These are phyloP conservation scores for Sporothrix curviconia DNA, from an alignment of 2,329 filamentous ascomycete genomes.

Conservation along the genomic window DNA sequence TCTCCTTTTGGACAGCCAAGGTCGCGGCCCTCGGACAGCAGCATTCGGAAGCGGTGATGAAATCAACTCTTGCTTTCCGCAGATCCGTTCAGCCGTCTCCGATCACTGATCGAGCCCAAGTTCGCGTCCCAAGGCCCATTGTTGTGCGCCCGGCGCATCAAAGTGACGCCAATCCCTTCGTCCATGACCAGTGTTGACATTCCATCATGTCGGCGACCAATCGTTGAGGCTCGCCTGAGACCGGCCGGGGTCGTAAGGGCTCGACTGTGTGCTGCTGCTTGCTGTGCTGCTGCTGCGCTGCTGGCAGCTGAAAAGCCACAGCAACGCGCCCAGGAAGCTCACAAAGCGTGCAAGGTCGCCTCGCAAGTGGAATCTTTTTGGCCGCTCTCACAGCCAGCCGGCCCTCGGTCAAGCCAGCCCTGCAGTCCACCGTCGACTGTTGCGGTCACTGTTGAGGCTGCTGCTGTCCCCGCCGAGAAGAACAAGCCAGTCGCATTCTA, in stretches of 20 bases:
- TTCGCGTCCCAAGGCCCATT: conserved; percentile 49
- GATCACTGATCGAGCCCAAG: conserved; percentile 35
- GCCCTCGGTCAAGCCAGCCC: conserved; percentile 33
- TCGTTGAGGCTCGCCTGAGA: conserved; percentile 38
- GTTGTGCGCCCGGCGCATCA: conserved; percentile 32
- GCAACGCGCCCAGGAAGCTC: conserved; percentile 43
- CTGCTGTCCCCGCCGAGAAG: conserved; percentile 42
- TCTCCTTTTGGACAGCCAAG: conserved; percentile 28
- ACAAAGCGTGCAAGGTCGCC: conserved; percentile 50
- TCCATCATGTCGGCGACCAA: conserved; percentile 52
- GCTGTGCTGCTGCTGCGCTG: too few species aligned
- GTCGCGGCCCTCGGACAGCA: conserved; percentile 48
- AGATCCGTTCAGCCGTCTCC: conserved; percentile 48
- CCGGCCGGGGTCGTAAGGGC: conserved; percentile 25
- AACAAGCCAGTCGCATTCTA: conserved; percentile 54
- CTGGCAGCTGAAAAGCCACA: not conserved
- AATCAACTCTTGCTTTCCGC: conserved; percentile 48
- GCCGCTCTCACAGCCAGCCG: conserved; percentile 44
- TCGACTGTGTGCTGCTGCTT: too few species aligned
- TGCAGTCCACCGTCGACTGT: conserved; percentile 33
- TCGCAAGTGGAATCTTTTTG: conserved; percentile 58
- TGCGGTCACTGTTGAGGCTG: conserved; percentile 42
- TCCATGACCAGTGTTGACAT: conserved; percentile 53
- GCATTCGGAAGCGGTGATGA: conserved; percentile 46
- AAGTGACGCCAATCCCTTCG: conserved; percentile 33